Evolutionary conservation across 2,329 filamentous ascomycete genomes (phyloP).

Genomic region (Trichophaea hybrida): DNA sequence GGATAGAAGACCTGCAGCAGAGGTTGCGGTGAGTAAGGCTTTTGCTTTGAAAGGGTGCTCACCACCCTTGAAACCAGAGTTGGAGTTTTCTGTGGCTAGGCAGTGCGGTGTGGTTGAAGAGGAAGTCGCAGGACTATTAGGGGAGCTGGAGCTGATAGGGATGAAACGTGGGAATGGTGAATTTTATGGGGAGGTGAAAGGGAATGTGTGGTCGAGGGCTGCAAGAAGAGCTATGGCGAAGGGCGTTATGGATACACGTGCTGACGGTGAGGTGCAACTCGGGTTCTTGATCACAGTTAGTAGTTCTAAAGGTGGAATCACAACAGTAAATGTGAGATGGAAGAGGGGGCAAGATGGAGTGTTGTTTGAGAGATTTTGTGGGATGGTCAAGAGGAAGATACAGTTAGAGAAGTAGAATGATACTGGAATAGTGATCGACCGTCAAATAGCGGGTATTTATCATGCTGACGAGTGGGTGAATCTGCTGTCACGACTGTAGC

Average conservation of each 20-base stretch:
- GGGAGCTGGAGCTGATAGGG: background rate
- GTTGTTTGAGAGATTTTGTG: conserved; percentile 76
- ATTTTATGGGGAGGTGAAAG: conserved; percentile 31
- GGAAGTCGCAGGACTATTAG: background rate
- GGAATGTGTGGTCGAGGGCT: conserved; percentile 31
- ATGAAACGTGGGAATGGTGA: conserved; percentile 37
- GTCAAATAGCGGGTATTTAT: too few species aligned
- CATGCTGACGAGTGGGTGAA: too few species aligned
- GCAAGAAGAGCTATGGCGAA: conserved; percentile 19
- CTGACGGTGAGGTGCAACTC: conserved; percentile 29
- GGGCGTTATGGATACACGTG: conserved; percentile 37
- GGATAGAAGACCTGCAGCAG: conserved; percentile 45
- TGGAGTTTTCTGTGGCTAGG: conserved; percentile 8
- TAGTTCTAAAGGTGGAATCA: conserved; percentile 31
- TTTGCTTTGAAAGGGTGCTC: conserved; percentile 5
- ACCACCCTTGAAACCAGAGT: conserved; percentile 7
- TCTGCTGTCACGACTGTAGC: too few species aligned
- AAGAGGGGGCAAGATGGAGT: conserved; percentile 57
- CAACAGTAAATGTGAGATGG: conserved; percentile 50
- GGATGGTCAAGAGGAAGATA: conserved; percentile 52
- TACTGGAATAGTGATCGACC: too few species aligned
- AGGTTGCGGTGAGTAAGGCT: background rate
- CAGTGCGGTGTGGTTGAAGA: background rate
- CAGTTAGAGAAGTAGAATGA: background rate
- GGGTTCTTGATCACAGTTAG: conserved; percentile 30